Evolutionary conservation across 441 rosid species (phyloP), one percentile per base, ranked within the genome.

Genomic region (Syzygium malaccense): DNA sequence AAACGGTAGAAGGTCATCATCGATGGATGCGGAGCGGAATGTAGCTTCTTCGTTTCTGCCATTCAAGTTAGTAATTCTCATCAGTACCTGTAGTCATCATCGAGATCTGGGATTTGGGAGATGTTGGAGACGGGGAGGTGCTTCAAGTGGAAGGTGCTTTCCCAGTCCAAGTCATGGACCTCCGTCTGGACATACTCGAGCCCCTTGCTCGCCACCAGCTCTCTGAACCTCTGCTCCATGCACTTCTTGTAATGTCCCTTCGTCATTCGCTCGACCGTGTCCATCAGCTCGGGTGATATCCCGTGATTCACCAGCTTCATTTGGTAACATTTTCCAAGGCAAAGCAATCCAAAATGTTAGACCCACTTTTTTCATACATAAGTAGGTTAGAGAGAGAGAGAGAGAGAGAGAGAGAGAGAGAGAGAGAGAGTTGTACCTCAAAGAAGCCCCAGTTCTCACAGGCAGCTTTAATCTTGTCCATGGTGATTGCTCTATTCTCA

Each of bases 241-340:
- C 87, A 86, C 48, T 86, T 86, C 87, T 58, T 86, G 87, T 86
- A 86, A 14, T 86, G 78, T 26, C 62, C 71, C 78, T 86, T 86
- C 0, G 71, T 60, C 86, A 32, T 85, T 15, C 62, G 32, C 64
- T 85, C 86, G 20, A 85, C 1, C 18, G 41, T 85, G 86, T 85
- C 86, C 86, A 85, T 85, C 3, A 85, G 3, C 48, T 85, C 49
- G 3, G 41, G 86, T 20, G 86, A 18, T 30, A 85, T 85, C 48
- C 86, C 86, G 55, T 85, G 86, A 85, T 85, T 85, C 64, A 85
- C 62, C 57, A 85, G 64, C 86, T 85, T 32, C 48, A 54, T 85
- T 85, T 32, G 14, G 49, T 71, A 41, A 41, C 28, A 71, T 71
- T 71, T 6, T 7, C 15, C 48, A 55, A 6, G 48, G 56, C n/a